Evolutionary conservation across 2,329 filamentous ascomycete species (phyloP).

Genomic region (Colletotrichum lentis): DNA sequence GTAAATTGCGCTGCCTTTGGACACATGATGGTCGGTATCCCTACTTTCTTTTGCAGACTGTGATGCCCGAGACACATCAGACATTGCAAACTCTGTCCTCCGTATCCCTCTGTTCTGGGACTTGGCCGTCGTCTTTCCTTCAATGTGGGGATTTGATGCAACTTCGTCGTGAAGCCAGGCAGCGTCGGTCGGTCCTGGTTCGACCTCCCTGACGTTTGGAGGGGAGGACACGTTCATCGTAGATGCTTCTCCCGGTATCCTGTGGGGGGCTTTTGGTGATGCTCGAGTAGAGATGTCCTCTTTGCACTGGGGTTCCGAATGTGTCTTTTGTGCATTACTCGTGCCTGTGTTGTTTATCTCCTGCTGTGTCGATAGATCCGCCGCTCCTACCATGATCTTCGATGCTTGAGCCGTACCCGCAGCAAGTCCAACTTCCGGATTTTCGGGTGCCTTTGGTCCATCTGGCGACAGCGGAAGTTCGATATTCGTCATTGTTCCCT

Average conservation of each 20-base stretch:
- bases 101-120: neutral
- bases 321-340: neutral
- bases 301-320: neutral
- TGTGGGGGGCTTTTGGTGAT: neutral
- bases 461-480: neutral
- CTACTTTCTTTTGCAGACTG: neutral
- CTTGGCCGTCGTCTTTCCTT: neutral
- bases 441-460: neutral
- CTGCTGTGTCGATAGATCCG: neutral
- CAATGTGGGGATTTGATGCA: too few species aligned
- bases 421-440: neutral
- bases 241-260: neutral
- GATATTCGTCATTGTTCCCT: conserved; percentile 30
- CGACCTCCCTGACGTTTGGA: neutral
- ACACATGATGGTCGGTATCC: neutral
- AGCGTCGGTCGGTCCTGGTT: neutral
- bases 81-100: neutral
- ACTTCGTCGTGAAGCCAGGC: neutral
- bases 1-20: too few species aligned
- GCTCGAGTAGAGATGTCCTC: neutral
- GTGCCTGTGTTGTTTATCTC: neutral
- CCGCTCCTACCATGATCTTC: too few species aligned
- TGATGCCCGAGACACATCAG: neutral
- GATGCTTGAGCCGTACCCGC: neutral
- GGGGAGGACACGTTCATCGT: too few species aligned